Evolutionary conservation across 371 early-diverging fungal genomes (phyloP), one percentile per base, ranked within the genome.

Genomic region (Syncephalis fuscata): DNA sequence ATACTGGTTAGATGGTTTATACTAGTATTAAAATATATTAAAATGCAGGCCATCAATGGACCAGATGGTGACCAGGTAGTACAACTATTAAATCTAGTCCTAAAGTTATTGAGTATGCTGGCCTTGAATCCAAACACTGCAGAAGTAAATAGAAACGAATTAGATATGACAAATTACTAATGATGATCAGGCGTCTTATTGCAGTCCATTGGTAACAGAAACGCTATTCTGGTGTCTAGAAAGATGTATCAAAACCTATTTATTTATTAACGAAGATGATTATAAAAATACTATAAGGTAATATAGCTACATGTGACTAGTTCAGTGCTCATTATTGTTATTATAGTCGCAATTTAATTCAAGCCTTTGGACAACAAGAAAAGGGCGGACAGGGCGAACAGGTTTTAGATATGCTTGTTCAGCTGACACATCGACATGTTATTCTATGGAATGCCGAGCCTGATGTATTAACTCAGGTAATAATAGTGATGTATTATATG

Each of bases 221-320:
- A 79, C 82, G 0, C 54, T 83, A 22, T 61, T 82, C 40, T 81
- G 82, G 79, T 86, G 76, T 56, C 60, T 78, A 44, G 79, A 81
- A 48, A 65, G 87, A 19, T 86, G 87, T 83, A 63, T 68, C 39
- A 67, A 71, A 44, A 75, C 83, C 0, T 86, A 81, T 54, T 54
- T 86, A 8, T 68, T 83, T 36, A 27, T 78, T 16, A 65, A 73
- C 45, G 70, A 71, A 24, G 66, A 69, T 11, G 74, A 81, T 27
- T 79, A 80, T 53, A 57, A 66, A 4, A 57, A 58, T 48, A 65
- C 76, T 39, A 11, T 32, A 32, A 74, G 74, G 74, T 74, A 65
- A 20, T 32, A 21, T 21, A 41, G 41, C 41, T 5, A 19, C 3
- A 5, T 7, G 41, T 3, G 7, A 16, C 24, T 19, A 26, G 23